Base-by-base conservation (phyloP, 768 basidiomycete species). In the Mycena galericulata region DNA sequence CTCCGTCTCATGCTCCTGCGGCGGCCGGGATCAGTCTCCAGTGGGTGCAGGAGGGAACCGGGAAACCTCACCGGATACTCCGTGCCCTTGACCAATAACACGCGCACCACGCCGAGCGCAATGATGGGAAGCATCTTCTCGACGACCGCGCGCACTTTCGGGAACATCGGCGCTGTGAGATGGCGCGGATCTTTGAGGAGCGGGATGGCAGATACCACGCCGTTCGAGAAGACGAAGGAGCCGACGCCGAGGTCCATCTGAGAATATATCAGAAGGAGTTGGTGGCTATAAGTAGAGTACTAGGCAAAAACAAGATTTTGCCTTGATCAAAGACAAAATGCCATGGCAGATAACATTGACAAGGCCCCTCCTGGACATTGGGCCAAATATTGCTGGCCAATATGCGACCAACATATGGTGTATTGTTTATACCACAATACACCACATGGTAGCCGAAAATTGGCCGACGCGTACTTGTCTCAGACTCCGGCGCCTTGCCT, bases 231-330 rank as follows among this genome's bases (percentile, higher is more conserved):
- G 15, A 99, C 95, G 71, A 99, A 99, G 1, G 97, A 96, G 15
- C 98, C 98, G 2, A 98, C 97, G 14, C 98, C 98, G 15, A 96
- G 80, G 75, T 99, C 98, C 98, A 99, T 99, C 97, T 99, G 68
- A 34, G 20, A 43, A 70, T 61, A 27, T 8, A 10, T n/a, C n/a
- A n/a, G 34, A 24, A 12, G 30, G 56, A 22, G 10, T n/a, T n/a
- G n/a, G n/a, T n/a, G n/a, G n/a, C n/a, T n/a, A n/a, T n/a, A n/a
- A n/a, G n/a, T n/a, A n/a, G n/a, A n/a, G n/a, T n/a, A n/a, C n/a
- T n/a, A n/a, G n/a, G n/a, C n/a, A n/a, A n/a, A n/a, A n/a, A n/a
- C n/a, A n/a, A n/a, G n/a, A n/a, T n/a, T n/a, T n/a, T n/a, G n/a
- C n/a, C n/a, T n/a, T n/a, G n/a, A n/a, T n/a, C n/a, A n/a, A n/a